Evolutionary conservation across 2,329 filamentous ascomycete genomes (phyloP).

Genomic region (Paecilomyces sp.): DNA sequence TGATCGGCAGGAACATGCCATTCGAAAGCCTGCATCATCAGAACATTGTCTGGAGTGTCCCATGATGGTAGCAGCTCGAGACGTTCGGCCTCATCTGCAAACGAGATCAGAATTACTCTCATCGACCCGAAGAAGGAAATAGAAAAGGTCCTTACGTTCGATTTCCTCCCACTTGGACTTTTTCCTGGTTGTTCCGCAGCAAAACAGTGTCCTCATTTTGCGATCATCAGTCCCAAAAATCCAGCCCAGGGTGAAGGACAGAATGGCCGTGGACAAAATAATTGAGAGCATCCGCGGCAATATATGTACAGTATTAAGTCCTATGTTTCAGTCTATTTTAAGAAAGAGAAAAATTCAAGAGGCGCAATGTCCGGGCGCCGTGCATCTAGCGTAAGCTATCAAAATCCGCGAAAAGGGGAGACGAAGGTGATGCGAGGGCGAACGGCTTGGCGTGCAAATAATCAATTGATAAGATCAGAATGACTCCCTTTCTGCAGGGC

Average conservation of each 20-base stretch:
- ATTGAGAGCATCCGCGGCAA: neutral
- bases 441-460: neutral
- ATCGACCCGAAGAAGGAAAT: neutral
- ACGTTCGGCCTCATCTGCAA: conserved; percentile 14
- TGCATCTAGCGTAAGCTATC: neutral
- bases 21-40: conserved; percentile 65
- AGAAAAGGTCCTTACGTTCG: conserved; percentile 13
- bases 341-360: neutral
- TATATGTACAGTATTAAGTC: neutral
- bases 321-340: neutral
- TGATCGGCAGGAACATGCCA: conserved; percentile 61
- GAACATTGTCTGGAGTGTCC: conserved; percentile 27
- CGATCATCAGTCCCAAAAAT: neutral
- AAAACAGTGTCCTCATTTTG: conserved; percentile 3
- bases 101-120: conserved; percentile 1
- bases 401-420: neutral
- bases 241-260: neutral
- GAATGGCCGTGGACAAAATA: neutral
- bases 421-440: neutral
- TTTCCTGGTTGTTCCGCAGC: conserved; percentile 8
- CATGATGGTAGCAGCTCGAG: conserved; percentile 23
- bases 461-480: neutral
- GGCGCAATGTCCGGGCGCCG: neutral
- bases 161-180: conserved; percentile 14
- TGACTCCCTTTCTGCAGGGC: neutral